A percentile compares a stretch with the other conserved stretches of the same genome.
Evolutionary conservation across 352 stramenopile genomes (phyloP).

Genomic region (Pythium vanterpoolii): DNA sequence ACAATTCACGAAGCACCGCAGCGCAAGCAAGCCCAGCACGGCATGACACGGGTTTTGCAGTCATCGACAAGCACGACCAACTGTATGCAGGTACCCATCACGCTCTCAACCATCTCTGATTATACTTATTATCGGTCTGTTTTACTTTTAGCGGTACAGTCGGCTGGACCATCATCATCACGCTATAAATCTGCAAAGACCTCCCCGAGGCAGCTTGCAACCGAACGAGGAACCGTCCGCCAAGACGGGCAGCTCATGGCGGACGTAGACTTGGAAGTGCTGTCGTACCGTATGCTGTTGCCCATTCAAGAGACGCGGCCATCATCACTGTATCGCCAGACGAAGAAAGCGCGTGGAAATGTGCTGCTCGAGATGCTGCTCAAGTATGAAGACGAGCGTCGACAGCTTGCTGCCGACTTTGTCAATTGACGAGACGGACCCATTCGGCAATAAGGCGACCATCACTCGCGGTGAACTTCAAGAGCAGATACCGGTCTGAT

Average conservation of each 20-base stretch:
- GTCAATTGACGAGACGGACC: neutral
- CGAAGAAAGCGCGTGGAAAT: slow-evolving; percentile 39
- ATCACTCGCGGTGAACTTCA: slow-evolving; percentile 26
- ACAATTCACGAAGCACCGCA: slow-evolving; percentile 22
- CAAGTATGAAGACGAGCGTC: slow-evolving; percentile 30
- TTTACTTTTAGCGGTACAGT: neutral
- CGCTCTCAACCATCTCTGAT: neutral
- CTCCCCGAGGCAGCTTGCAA: neutral
- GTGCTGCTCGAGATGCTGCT: slow-evolving; percentile 57
- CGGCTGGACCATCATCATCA: neutral
- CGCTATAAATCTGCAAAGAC: neutral
- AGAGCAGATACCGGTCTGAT: slow-evolving; percentile 6
- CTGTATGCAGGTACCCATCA: slow-evolving; percentile 15
- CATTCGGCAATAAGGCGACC: neutral
- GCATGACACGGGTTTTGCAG: slow-evolving; percentile 4
- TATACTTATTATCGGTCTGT: neutral
- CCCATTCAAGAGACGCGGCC: slow-evolving; percentile 47
- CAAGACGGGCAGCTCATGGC: slow-evolving; percentile 34
- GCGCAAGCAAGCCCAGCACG: slow-evolving; percentile 1
- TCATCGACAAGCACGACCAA: slow-evolving; percentile 14
- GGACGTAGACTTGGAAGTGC: slow-evolving; percentile 39
- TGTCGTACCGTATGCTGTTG: slow-evolving; percentile 59
- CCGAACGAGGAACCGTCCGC: slow-evolving; percentile 7
- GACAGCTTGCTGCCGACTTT: slow-evolving; percentile 9
- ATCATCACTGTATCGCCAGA: slow-evolving; percentile 34